Conservation (phyloP, 2,329 filamentous ascomycete species). For the Trichocomaceae sp. region DNA sequence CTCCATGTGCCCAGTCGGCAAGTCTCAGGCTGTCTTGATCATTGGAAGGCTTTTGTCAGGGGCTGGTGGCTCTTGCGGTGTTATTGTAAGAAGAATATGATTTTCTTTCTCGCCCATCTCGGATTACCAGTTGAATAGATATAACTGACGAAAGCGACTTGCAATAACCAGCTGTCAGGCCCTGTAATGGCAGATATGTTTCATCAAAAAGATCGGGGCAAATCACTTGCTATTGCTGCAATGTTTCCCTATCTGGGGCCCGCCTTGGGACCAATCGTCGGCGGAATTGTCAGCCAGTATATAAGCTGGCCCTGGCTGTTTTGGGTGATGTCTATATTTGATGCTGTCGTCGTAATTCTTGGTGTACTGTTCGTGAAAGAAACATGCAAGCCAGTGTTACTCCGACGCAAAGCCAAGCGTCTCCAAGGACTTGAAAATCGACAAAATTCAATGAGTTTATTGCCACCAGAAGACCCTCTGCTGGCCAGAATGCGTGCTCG, state of each 20-base stretch:
- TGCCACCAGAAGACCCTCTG: background rate
- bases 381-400: conserved; percentile 40
- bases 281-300: conserved; percentile 9
- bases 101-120: background rate
- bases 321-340: conserved; percentile 12
- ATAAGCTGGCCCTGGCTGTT: conserved; percentile 12
- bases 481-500: conserved; percentile 1
- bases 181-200: conserved; percentile 11
- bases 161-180: conserved; percentile 2
- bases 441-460: background rate
- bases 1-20: conserved; percentile 58
- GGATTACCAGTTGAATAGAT: background rate
- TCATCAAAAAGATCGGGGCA: conserved; percentile 7
- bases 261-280: conserved; percentile 8
- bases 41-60: conserved; percentile 58
- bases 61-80: conserved; percentile 48
- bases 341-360: conserved; percentile 20
- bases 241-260: conserved; percentile 11
- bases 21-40: conserved; percentile 49
- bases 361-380: conserved; percentile 38
- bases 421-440: conserved; percentile 22
- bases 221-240: conserved; percentile 10
- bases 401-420: conserved; percentile 32
- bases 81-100: background rate
- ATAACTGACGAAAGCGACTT: background rate